These are phyloP conservation scores for Conticribra weissflogii DNA, from an alignment of 108 stramenopile genomes.

Conservation along the genomic window DNA sequence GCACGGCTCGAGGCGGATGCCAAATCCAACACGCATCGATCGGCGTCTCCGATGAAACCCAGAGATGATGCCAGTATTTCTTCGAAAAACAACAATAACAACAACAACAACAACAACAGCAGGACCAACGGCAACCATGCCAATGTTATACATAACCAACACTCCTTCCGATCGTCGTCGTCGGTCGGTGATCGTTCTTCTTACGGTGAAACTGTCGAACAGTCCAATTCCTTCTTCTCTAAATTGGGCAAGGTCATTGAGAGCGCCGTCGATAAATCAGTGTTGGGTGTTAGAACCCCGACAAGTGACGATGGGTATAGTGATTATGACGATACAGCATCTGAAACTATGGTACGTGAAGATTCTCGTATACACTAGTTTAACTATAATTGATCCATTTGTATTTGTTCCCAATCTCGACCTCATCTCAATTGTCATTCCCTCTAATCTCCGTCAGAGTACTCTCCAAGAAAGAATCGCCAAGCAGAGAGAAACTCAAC, in stretches of 20 bases:
- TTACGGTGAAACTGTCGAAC: constrained; percentile 9
- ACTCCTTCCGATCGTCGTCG: constrained; percentile 3
- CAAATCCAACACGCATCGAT: constrained; percentile 51
- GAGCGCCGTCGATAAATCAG: constrained; percentile 50
- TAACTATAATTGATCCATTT: not conserved
- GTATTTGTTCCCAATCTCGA: not conserved
- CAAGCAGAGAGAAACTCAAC: constrained; percentile 69
- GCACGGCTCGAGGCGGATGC: constrained; percentile 72
- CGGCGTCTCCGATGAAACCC: constrained; percentile 26
- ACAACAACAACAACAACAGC: too few species aligned
- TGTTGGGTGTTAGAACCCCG: constrained; percentile 38
- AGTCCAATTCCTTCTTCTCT: constrained; percentile 39
- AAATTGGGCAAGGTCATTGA: constrained; percentile 43
- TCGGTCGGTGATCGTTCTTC: constrained; percentile 7
- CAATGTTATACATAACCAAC: too few species aligned
- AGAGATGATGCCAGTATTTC: constrained; percentile 1
- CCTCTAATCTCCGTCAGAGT: constrained; percentile 23
- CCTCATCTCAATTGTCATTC: not conserved
- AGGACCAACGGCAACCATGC: too few species aligned
- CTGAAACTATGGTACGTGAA: constrained; percentile 43
- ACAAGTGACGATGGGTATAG: constrained; percentile 33
- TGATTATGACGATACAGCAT: constrained; percentile 44
- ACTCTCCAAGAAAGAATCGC: constrained; percentile 73
- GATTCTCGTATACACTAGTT: constrained; percentile 1
- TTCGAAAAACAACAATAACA: constrained; percentile 1